Conservation (phyloP, 176 grass and related monocot genomes). For the Bonia amplexicaulis region DNA sequence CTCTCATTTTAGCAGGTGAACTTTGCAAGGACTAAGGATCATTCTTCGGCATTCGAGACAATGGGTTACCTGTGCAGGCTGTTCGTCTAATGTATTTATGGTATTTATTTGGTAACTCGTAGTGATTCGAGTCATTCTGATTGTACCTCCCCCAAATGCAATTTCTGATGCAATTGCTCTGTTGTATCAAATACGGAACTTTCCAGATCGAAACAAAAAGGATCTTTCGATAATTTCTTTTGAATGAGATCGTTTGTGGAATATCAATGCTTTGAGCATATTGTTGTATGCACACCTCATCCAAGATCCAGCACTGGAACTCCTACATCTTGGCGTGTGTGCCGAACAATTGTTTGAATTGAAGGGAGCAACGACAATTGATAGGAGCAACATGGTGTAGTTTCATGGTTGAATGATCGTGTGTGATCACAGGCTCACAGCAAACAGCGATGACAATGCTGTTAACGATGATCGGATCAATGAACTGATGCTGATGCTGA, state of each 20-base stretch:
- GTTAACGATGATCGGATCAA: neutral
- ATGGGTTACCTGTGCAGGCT: neutral
- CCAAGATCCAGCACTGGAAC: neutral
- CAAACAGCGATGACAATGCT: neutral
- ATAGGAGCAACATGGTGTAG: neutral
- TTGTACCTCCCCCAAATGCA: neutral
- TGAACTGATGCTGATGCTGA: too few species aligned
- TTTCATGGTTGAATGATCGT: neutral
- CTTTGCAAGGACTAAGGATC: neutral
- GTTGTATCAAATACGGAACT: neutral
- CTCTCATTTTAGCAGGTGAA: slow-evolving; percentile 19
- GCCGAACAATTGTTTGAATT: neutral
- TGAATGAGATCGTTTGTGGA: neutral
- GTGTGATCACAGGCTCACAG: neutral
- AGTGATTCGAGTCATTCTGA: neutral
- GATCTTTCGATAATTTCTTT: neutral
- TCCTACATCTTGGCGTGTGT: neutral
- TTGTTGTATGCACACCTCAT: neutral
- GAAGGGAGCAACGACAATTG: neutral
- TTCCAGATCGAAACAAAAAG: neutral
- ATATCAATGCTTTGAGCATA: neutral
- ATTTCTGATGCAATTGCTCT: neutral
- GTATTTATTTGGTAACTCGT: neutral
- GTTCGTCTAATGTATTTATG: neutral
- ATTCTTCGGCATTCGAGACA: slow-evolving; percentile 16